Evolutionary conservation across 1,284 basidiomycete species (phyloP).

Genomic region (Tausonia pullulans): DNA sequence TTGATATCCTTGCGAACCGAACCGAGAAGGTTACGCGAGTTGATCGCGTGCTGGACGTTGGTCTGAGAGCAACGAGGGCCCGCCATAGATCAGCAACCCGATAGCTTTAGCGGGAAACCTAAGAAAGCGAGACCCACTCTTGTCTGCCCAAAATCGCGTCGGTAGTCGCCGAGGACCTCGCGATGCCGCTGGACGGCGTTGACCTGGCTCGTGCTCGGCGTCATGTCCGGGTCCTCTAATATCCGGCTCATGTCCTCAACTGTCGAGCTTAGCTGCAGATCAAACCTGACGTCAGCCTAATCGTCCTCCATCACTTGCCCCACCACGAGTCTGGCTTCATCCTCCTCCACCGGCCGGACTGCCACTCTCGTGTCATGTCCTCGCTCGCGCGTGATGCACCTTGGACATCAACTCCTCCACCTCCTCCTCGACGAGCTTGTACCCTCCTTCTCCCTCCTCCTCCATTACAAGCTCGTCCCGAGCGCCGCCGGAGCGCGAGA

Average conservation of each 20-base stretch:
- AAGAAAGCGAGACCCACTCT: conserved; percentile 46
- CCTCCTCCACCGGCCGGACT: no score
- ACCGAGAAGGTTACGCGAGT: conserved; percentile 73
- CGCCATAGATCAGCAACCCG: neutral
- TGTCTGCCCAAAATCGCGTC: conserved; percentile 67
- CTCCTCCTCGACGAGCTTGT: conserved; percentile 61
- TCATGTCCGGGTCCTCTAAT: conserved; percentile 57
- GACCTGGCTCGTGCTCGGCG: conserved; percentile 71
- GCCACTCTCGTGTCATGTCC: no score
- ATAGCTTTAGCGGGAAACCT: conserved; percentile 1
- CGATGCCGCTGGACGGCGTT: conserved; percentile 81
- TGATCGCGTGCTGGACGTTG: conserved; percentile 71
- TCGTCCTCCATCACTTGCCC: no score
- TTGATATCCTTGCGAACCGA: conserved; percentile 94
- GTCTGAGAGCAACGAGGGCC: conserved; percentile 36
- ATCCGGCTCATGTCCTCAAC: conserved; percentile 61
- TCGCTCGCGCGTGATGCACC: conserved; percentile 39
- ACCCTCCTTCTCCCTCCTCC: conserved; percentile 53
- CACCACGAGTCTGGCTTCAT: no score
- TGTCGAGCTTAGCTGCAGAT: conserved; percentile 60
- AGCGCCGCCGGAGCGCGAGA: conserved; percentile 40
- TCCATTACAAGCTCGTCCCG: conserved; percentile 26
- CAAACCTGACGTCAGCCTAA: no score
- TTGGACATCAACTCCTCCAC: conserved; percentile 78
- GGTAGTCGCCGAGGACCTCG: conserved; percentile 80